Evolutionary conservation across 805 yeast genomes (phyloP).

Genomic region (Blastobotrys chiropterorum): DNA sequence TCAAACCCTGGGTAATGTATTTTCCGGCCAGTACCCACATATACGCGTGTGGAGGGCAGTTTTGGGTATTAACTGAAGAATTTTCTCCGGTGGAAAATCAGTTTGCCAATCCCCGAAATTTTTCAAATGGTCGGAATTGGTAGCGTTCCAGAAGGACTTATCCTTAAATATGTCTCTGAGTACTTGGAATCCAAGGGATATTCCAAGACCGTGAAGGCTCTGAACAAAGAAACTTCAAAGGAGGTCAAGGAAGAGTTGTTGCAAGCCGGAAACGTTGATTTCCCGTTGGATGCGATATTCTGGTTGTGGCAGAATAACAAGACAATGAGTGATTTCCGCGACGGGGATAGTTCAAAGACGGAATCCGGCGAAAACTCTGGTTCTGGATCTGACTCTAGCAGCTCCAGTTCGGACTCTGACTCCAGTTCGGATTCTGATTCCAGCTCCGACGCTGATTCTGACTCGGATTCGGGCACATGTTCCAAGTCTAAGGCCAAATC

Average conservation of each 20-base stretch:
- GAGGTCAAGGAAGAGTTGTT: slow-evolving; percentile 17
- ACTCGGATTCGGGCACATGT: slow-evolving; percentile 26
- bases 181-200: slow-evolving; percentile 29
- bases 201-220: slow-evolving; percentile 27
- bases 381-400: slow-evolving; percentile 21
- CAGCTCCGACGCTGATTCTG: slow-evolving; percentile 26
- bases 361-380: slow-evolving; percentile 21
- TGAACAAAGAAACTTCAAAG: slow-evolving; percentile 25
- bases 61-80: background rate
- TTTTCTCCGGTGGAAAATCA: background rate
- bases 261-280: slow-evolving; percentile 16
- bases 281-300: slow-evolving; percentile 27
- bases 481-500: slow-evolving; percentile 17
- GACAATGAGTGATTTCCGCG: slow-evolving; percentile 21
- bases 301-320: slow-evolving; percentile 26
- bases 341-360: slow-evolving; percentile 16
- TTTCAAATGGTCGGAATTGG: background rate
- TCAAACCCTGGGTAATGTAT: no score
- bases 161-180: slow-evolving; percentile 23
- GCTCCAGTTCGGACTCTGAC: slow-evolving; percentile 24
- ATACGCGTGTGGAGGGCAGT: background rate
- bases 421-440: slow-evolving; percentile 25
- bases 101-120: background rate
- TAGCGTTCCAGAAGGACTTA: background rate
- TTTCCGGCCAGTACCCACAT: background rate